Base-by-base conservation (phyloP, 768 basidiomycete species). In the Nidula microcarpa region DNA sequence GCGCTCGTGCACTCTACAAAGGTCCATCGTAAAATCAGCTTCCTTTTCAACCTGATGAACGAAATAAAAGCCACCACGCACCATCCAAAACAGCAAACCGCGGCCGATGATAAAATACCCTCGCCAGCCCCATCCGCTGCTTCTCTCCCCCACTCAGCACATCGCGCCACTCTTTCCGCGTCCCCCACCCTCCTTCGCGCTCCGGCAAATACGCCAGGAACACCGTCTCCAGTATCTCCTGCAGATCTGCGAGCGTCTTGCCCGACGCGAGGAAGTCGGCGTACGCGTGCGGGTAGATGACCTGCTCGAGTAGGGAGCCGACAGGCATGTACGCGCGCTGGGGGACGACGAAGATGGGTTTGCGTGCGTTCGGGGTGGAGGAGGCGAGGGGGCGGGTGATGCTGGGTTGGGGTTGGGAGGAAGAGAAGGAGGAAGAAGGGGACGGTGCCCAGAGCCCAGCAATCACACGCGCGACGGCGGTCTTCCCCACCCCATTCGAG, bases 71-170 rank as follows among this genome's bases (percentile, higher is more conserved):
- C 23, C 23, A 23, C 7, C 9, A 70, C 86, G 53, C 57, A 93
- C 92, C 91, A 68, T 95, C 93, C 55, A 95, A 72, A 11, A 96
- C 79, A 0, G 87, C 93, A 67, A 87, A 95, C 65, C 80, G 82
- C 1, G 93, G 93, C 33, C 76, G 69, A 66, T 92, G 91, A 68
- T 93, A 95, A 66, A 98, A 91, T 14, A 95, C 86, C n/a, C 95
- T 78, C 6, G 94, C 92, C 79, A 98, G 83, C 0, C 82, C 87
- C 89, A 98, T 94, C 84, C 95, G 71, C 69, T 98, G 96, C 71
- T 97, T 98, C 80, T 98, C 96, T 0, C 96, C 96, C 0, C 96
- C 96, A 60, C 92, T 94, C 62, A 96, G 72, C 44, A 98, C 92
- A 70, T 97, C 93, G 57, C 93, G 81, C 95, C 95, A 98, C 68